Conservation (phyloP, 305 asterid genomes). For the Rubia occidens region DNA sequence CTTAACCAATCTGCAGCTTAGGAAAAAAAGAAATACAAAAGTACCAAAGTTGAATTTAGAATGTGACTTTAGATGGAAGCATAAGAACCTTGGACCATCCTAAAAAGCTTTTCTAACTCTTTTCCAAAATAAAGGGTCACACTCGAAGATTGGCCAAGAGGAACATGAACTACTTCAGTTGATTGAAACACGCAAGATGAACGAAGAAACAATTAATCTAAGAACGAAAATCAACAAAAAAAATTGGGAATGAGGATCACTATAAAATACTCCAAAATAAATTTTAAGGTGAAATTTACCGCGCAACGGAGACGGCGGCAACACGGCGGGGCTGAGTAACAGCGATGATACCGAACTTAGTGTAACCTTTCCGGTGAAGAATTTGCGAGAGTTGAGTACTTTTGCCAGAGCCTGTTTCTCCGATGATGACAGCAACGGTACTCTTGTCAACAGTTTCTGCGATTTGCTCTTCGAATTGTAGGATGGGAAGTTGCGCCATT, state of each 20-base stretch:
- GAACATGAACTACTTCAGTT: not conserved
- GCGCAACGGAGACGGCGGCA: slow-evolving; percentile 85
- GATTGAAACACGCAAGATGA: not conserved
- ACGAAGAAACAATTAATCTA: not conserved
- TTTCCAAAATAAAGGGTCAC: not conserved
- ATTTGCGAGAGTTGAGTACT: slow-evolving; percentile 90
- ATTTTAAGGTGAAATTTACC: slow-evolving; percentile 26
- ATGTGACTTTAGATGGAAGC: not conserved
- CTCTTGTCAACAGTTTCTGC: slow-evolving; percentile 58
- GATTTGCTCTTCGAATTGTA: slow-evolving; percentile 74
- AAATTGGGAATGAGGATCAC: not conserved
- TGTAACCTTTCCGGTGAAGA: slow-evolving; percentile 64
- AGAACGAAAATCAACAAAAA: not conserved
- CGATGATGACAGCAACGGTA: slow-evolving; percentile 66
- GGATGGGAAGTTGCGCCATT: slow-evolving; percentile 67
- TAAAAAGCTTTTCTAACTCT: not conserved
- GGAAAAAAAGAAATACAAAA: too few species aligned
- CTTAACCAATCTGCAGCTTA: not conserved
- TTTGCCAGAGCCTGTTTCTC: slow-evolving; percentile 91
- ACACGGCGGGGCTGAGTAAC: slow-evolving; percentile 98
- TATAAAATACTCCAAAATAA: not conserved
- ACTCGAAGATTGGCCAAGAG: not conserved
- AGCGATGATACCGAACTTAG: slow-evolving; percentile 67
- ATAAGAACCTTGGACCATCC: not conserved
- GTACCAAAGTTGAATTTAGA: not conserved